Base-by-base conservation (phyloP, 202 grass and related monocot species). In the Hordeum pubiflorum region DNA sequence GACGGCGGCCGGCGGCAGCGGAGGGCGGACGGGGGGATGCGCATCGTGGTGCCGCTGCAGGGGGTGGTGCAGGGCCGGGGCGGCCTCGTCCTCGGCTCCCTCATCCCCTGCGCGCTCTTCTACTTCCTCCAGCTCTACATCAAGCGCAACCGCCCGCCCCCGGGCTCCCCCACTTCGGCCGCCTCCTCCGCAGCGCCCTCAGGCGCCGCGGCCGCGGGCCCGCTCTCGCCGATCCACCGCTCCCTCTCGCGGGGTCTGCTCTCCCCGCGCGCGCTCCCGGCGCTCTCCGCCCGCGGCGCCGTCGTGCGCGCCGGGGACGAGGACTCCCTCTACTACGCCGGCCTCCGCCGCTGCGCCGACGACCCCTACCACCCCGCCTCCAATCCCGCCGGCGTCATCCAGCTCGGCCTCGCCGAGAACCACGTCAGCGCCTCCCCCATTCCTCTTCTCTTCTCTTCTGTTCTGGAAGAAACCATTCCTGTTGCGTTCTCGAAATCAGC, bases 71-170 rank as follows among this genome's bases (percentile, higher is more conserved):
- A 99, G 91, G 96, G 96, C 48, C 89, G 92, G 2, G 96, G 96
- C 0, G 96, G 96, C 18, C 90, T 99, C 38, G 96, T 99, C n/a
- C 85, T 99, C 38, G 96, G 96, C 74, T 99, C 96, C 57, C 89
- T 99, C 77, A 87, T 99, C 89, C 96, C 96, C 70, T 99, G 96
- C 83, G 96, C 96, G 3, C 96, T 99, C 82, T 95, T 99, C 92
- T 99, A 99, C 89, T 88, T 99, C 85, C 83, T 99, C 80, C 96
- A 99, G 81, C 89, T 97, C 66, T 97, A 97, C 83, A 87, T 97
- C 86, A 97, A 97, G 83, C 90, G 86, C 88, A 89, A 93, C 72
- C 90, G 92, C 27, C 85, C 90, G 1, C 74, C 81, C 7, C 77
- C 91, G 8, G 63, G 31, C 48, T 64, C 87, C 52, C 46, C 76